Base-by-base conservation (phyloP, 31 red algal species). In the Asparagopsis taxiformis region DNA sequence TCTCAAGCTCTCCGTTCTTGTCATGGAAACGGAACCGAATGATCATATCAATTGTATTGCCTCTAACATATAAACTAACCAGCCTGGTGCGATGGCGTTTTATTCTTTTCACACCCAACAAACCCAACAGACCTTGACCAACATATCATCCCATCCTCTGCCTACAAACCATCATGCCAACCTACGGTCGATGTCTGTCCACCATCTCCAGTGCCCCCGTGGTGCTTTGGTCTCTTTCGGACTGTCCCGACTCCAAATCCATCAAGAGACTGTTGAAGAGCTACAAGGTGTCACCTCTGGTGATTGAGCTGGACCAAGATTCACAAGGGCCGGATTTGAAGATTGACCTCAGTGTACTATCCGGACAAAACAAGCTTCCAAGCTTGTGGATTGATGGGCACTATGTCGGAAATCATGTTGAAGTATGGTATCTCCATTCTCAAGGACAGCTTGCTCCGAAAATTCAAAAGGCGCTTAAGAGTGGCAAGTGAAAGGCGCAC, bases 1-100 rank as follows among this genome's bases (percentile, higher is more conserved):
- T n/a, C n/a, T n/a, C 41, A 9, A 6, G 41, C 41, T 46, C 41
- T 46, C 41, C 41, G 41, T 13, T 13, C 41, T 46, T 9, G 8
- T 46, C 41, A 46, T 46, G 41, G 41, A 46, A 46, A 46, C 13
- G 41, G 41, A 46, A n/a, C n/a, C n/a, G n/a, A 46, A 46, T 46
- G 8, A 46, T 46, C 8, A 13, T 9, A 6, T 9, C 8, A 46
- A 13, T 46, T 6, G 41, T 46, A 46, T 6, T 46, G 8, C 41
- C 13, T 46, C 41, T 46, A 6, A 6, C 41, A 46, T 46, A 46
- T 46, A 46, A 46, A 46, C 41, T 46, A 46, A 46, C 41, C 41
- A 46, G 13, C 41, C 41, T 46, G 41, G 8, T 13, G 41, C 41
- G 41, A 13, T 46, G 41, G 41, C 8, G 8, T 46, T 46, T 46